Percentiles rank a stretch among this genome's conserved stretches.
Evolutionary conservation across 108 stramenopile genomes (phyloP).

Genomic region (Pseudonitzschia pungens): DNA sequence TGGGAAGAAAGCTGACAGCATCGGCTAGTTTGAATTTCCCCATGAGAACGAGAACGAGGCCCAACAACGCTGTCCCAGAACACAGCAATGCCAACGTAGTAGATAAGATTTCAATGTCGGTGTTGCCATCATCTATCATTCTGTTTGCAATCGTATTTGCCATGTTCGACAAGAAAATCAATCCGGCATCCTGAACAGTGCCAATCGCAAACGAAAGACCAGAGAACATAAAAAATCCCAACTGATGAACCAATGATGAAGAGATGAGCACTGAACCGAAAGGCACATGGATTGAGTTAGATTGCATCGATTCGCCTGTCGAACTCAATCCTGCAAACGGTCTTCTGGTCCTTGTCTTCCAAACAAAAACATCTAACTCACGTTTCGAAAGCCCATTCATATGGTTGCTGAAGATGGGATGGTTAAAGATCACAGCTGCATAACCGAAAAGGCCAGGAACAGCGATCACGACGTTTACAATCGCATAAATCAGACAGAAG

Average conservation of each 20-base stretch:
- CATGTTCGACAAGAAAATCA: slow-evolving; percentile 93
- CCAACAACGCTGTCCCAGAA: slow-evolving; percentile 78
- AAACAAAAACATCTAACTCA: neutral
- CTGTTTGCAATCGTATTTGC: slow-evolving; percentile 75
- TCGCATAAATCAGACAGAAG: slow-evolving; percentile 41
- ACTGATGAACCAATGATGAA: slow-evolving; percentile 84
- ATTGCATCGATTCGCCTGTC: too few species aligned
- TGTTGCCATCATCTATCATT: slow-evolving; percentile 53
- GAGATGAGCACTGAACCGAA: slow-evolving; percentile 62
- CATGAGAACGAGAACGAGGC: slow-evolving; percentile 76
- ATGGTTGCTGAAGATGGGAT: slow-evolving; percentile 59
- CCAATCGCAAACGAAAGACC: slow-evolving; percentile 91
- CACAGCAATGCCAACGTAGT: slow-evolving; percentile 73
- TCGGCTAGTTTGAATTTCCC: slow-evolving; percentile 89
- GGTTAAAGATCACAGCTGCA: slow-evolving; percentile 87
- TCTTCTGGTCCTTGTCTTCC: too few species aligned
- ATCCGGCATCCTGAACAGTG: slow-evolving; percentile 95
- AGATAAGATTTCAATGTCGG: slow-evolving; percentile 60
- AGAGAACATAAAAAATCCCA: slow-evolving; percentile 76
- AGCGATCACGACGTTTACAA: slow-evolving; percentile 73
- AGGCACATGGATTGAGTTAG: neutral
- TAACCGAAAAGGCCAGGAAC: slow-evolving; percentile 87
- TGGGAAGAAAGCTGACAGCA: slow-evolving; percentile 91
- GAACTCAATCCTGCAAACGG: too few species aligned
- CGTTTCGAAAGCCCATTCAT: slow-evolving; percentile 79